phyloP scores from a whole-genome alignment of 805 yeast species.

The Saitoella complicata region DNA sequence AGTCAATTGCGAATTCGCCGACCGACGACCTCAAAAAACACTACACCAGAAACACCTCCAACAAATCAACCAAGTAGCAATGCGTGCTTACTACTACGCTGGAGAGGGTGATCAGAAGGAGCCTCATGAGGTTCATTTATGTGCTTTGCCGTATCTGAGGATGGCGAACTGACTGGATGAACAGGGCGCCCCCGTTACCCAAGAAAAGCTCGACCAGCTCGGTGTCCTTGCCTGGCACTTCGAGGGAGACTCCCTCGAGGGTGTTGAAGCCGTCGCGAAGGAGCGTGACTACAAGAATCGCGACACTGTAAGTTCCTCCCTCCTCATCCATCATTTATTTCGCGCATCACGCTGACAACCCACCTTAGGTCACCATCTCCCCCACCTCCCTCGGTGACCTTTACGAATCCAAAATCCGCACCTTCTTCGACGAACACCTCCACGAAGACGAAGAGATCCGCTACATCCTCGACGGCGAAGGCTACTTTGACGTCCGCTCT shows the following conservation, averaged over 20 bases:
- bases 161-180: slow-evolving; percentile 33
- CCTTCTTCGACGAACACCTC: slow-evolving; percentile 67
- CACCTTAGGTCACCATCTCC: not conserved
- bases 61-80: too few relatives aligned
- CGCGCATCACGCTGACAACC: not conserved
- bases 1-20: too few relatives aligned
- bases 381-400: slow-evolving; percentile 23
- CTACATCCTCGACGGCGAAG: slow-evolving; percentile 75
- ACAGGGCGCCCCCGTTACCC: slow-evolving; percentile 43
- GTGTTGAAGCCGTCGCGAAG: slow-evolving; percentile 49
- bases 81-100: too few relatives aligned
- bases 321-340: too few relatives aligned
- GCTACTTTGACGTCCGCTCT: slow-evolving; percentile 78
- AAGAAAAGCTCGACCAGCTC: slow-evolving; percentile 33
- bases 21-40: too few relatives aligned
- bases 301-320: slow-evolving; percentile 36
- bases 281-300: slow-evolving; percentile 65
- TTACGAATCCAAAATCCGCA: slow-evolving; percentile 42
- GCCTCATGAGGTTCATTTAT: too few relatives aligned
- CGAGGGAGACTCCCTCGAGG: slow-evolving; percentile 25
- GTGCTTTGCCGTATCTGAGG: too few relatives aligned
- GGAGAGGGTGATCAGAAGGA: too few relatives aligned
- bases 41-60: too few relatives aligned
- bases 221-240: slow-evolving; percentile 56
- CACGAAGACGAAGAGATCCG: slow-evolving; percentile 97